Evolutionary conservation across 2,329 filamentous ascomycete genomes (phyloP).

Genomic region (Claviceps quebecensis): DNA sequence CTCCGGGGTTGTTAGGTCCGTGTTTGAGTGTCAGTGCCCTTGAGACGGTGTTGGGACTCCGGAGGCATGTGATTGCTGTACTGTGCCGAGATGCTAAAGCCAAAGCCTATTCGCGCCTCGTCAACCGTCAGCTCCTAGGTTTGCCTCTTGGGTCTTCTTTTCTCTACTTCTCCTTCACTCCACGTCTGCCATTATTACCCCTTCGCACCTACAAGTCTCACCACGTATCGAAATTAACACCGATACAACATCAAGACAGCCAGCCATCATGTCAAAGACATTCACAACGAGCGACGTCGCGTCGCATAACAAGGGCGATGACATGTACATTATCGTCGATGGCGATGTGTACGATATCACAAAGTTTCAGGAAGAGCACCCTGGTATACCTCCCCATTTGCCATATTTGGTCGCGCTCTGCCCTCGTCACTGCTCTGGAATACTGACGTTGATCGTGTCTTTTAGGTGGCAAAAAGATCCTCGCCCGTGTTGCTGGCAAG

Average conservation of each 20-base stretch:
- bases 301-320: slow-evolving; percentile 76
- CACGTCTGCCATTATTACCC: not conserved
- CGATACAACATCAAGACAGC: not conserved
- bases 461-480: slow-evolving; percentile 49
- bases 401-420: not conserved
- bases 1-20: not conserved
- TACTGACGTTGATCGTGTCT: not conserved
- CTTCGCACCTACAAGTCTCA: not conserved
- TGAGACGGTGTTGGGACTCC: not conserved
- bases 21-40: not conserved
- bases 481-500: slow-evolving; percentile 49
- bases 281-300: slow-evolving; percentile 78
- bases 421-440: too few relatives aligned
- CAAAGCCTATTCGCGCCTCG: not conserved
- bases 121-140: not conserved
- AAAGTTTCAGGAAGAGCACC: slow-evolving; percentile 74
- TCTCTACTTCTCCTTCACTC: not conserved
- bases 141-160: not conserved
- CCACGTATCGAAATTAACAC: too few relatives aligned
- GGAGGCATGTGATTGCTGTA: not conserved
- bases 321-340: slow-evolving; percentile 81
- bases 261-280: slow-evolving; percentile 62
- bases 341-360: slow-evolving; percentile 94
- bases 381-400: slow-evolving; percentile 40
- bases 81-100: not conserved